These are phyloP conservation scores for Diaporthe destruens DNA, from an alignment of 2,329 filamentous ascomycete genomes.

Conservation along the genomic window DNA sequence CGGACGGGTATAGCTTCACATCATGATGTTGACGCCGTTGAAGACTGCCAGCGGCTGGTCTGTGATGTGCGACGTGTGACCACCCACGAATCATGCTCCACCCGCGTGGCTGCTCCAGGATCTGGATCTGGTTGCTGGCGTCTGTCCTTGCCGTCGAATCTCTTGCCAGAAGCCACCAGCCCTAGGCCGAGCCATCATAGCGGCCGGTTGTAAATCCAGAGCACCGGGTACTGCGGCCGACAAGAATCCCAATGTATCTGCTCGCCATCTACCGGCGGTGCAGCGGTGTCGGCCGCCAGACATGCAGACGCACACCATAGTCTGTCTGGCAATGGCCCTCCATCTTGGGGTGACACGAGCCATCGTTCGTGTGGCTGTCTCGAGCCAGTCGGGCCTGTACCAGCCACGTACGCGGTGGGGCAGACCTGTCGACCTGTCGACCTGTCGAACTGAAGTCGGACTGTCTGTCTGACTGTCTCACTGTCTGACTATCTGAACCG, in stretches of 20 bases:
- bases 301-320: not conserved
- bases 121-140: not conserved
- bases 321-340: not conserved
- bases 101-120: not conserved
- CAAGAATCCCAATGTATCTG: not conserved
- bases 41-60: conserved; percentile 33
- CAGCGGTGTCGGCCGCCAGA: not conserved
- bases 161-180: conserved; percentile 26
- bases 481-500: no score
- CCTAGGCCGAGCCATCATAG: conserved; percentile 2
- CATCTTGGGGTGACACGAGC: not conserved
- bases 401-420: not conserved
- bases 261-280: not conserved
- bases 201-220: conserved; percentile 4
- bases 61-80: not conserved
- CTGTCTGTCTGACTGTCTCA: no score
- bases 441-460: not conserved
- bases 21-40: conserved; percentile 35
- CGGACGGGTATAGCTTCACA: conserved; percentile 10
- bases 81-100: not conserved
- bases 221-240: conserved; percentile 30
- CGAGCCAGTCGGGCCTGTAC: not conserved
- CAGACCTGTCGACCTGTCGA: conserved; percentile 8
- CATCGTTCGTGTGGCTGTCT: not conserved
- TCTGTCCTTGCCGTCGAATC: conserved; percentile 24